A percentile compares a stretch with the other conserved stretches of the same genome.
These are phyloP conservation scores for Torulaspora pretoriensis DNA, from an alignment of 1,139 yeast genomes.

Conservation along the genomic window DNA sequence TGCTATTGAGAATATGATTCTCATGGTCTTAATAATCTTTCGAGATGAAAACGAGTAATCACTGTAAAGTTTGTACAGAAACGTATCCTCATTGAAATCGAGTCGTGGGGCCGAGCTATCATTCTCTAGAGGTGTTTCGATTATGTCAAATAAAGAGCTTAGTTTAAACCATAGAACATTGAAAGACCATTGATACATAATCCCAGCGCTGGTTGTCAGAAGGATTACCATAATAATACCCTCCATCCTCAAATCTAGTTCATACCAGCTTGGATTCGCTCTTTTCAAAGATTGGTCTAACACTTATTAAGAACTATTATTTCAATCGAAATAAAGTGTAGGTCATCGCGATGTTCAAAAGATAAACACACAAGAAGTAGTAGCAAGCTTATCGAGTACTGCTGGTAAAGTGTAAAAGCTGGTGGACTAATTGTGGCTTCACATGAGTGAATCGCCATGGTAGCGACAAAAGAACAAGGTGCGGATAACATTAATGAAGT, in stretches of 20 bases:
- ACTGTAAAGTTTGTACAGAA: constrained; percentile 30
- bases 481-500: neutral
- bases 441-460: neutral
- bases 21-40: constrained; percentile 17
- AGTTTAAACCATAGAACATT: constrained; percentile 14
- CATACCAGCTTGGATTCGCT: neutral
- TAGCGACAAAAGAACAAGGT: neutral
- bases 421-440: neutral
- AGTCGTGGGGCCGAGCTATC: constrained; percentile 4
- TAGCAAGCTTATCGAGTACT: neutral
- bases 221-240: constrained; percentile 10
- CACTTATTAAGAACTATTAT: neutral
- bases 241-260: constrained; percentile 7
- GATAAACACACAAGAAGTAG: neutral
- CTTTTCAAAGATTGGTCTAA: neutral
- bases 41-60: constrained; percentile 33
- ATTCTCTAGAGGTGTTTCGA: constrained; percentile 4
- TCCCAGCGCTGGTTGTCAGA: constrained; percentile 5
- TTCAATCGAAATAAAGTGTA: neutral
- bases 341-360: constrained; percentile 1
- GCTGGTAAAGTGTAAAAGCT: neutral
- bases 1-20: constrained; percentile 30
- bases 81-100: constrained; percentile 16
- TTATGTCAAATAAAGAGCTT: constrained; percentile 12
- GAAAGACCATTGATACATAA: constrained; percentile 13